These are phyloP conservation scores for Puccinia coronata DNA, from an alignment of 1,284 basidiomycete genomes.

Conservation along the genomic window DNA sequence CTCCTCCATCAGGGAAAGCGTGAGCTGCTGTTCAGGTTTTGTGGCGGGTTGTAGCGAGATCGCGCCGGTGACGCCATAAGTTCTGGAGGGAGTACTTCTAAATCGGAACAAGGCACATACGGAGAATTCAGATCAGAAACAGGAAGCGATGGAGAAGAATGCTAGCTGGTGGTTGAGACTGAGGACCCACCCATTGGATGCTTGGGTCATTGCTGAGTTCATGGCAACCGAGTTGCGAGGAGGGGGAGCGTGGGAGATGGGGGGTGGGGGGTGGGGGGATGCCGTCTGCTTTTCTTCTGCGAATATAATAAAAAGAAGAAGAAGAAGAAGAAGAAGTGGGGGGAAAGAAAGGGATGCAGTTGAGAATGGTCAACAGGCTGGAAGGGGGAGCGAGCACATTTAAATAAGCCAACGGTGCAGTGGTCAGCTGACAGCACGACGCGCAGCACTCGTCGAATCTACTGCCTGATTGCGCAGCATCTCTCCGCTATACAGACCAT, in stretches of 20 bases:
- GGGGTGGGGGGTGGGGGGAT: background rate
- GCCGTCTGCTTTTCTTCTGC: background rate
- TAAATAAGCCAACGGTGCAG: background rate
- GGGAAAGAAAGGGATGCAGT: background rate
- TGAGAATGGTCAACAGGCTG: background rate
- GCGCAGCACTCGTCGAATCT: no score
- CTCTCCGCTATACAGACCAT: background rate
- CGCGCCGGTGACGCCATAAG: constrained; percentile 48
- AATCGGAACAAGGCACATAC: background rate
- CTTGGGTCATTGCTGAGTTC: constrained; percentile 3
- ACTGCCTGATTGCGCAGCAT: background rate
- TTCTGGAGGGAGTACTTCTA: constrained; percentile 25
- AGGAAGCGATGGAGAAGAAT: background rate
- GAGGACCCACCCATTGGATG: background rate
- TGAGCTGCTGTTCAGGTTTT: constrained; percentile 63
- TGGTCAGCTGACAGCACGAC: background rate
- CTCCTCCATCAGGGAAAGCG: constrained; percentile 82
- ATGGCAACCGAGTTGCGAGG: background rate
- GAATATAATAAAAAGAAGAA: background rate
- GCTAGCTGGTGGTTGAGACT: background rate
- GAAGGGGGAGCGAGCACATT: background rate
- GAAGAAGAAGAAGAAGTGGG: background rate
- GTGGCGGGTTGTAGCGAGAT: constrained; percentile 56
- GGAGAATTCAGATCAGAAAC: background rate
- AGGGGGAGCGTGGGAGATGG: no score